These are phyloP conservation scores for Gnomoniopsis sp. DNA, from an alignment of 2,329 filamentous ascomycete species.

Conservation along the genomic window DNA sequence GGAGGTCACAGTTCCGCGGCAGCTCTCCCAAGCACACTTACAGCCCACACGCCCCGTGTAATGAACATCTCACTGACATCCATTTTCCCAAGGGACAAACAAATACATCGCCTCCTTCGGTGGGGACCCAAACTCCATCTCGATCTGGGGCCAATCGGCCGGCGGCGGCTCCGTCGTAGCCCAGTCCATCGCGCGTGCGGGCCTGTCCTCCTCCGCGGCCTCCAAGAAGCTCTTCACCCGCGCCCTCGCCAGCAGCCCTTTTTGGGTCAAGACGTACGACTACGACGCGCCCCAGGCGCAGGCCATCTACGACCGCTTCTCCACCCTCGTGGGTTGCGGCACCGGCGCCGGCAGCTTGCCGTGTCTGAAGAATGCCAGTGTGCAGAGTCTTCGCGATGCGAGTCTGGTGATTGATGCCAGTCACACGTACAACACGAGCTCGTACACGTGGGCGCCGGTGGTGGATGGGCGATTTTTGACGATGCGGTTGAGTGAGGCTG, in stretches of 20 bases:
- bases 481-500: constrained; percentile 39
- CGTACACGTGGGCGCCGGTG: constrained; percentile 59
- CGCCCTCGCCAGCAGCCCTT: constrained; percentile 43
- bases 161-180: constrained; percentile 52
- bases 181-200: constrained; percentile 42
- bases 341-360: constrained; percentile 39
- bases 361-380: constrained; percentile 52
- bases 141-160: constrained; percentile 53
- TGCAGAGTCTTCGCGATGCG: constrained; percentile 51
- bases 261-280: constrained; percentile 57
- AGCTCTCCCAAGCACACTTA: neutral
- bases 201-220: neutral
- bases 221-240: constrained; percentile 20
- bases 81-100: constrained; percentile 34
- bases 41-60: neutral
- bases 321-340: constrained; percentile 44
- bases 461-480: constrained; percentile 53
- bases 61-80: neutral
- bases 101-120: constrained; percentile 45
- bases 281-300: constrained; percentile 50
- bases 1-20: neutral
- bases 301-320: constrained; percentile 44
- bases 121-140: constrained; percentile 44
- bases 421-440: constrained; percentile 51
- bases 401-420: constrained; percentile 43